Conservation (phyloP, 1,139 yeast genomes). For the Suhomyces panamericanus region DNA sequence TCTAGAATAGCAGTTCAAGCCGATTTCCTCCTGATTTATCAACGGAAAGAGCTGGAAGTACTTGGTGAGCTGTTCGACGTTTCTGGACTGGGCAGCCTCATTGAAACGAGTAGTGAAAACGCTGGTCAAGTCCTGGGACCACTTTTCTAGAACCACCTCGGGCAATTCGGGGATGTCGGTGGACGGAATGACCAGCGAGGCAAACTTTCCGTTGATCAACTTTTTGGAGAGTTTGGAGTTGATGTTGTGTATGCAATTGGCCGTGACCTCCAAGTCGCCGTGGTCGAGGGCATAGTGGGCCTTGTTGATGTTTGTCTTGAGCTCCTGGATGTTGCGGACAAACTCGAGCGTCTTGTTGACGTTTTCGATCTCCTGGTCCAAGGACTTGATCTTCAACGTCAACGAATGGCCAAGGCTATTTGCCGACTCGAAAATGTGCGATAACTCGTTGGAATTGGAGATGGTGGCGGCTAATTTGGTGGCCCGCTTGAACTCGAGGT, state of each 20-base stretch:
- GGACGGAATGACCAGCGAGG: constrained; percentile 85
- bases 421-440: constrained; percentile 55
- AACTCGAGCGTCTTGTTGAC: constrained; percentile 66
- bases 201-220: constrained; percentile 65
- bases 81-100: constrained; percentile 64
- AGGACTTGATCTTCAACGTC: constrained; percentile 65
- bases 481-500: constrained; percentile 40
- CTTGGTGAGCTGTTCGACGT: constrained; percentile 70
- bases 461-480: constrained; percentile 38
- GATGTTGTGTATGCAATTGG: constrained; percentile 55
- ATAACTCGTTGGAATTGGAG: constrained; percentile 46
- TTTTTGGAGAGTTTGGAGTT: constrained; percentile 55
- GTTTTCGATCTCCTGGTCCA: constrained; percentile 70
- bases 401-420: constrained; percentile 65
- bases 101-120: constrained; percentile 65
- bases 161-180: constrained; percentile 88
- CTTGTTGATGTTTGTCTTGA: constrained; percentile 65
- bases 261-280: constrained; percentile 71
- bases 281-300: constrained; percentile 68
- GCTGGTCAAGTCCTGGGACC: constrained; percentile 58
- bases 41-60: constrained; percentile 88
- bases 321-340: constrained; percentile 62
- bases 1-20: constrained; percentile 76
- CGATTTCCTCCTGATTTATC: constrained; percentile 69
- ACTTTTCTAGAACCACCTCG: constrained; percentile 50